Base-by-base conservation (phyloP, 768 basidiomycete species). In the Tricholomella constricta region DNA sequence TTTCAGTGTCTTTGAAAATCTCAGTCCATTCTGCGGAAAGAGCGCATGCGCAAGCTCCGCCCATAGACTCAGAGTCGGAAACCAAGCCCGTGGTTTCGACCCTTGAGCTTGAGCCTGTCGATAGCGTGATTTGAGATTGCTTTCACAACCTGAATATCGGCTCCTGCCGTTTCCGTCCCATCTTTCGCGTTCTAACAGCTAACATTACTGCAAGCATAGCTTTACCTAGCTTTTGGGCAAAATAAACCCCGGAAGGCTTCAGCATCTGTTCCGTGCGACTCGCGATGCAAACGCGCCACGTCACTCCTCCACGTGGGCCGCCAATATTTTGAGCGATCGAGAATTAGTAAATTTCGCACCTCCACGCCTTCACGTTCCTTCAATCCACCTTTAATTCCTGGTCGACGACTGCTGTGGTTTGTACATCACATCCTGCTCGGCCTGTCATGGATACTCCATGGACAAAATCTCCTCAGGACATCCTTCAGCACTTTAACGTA, bases 401-500 rank as follows among this genome's bases (percentile, higher is more conserved):
- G 54, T 42, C 35, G 47, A 45, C 51, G 50, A 50, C 41, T 53
- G 50, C 51, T 60, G 56, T 47, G 41, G 40, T 54, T 36, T 36
- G 19, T 10, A 10, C 9, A 38, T 55, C 44, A 48, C 46, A 37
- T 46, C 45, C 50, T 53, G 56, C 53, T 48, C 51, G 44, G 38
- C 38, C 47, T 48, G 63, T 70, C 56, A 83, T 91, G 79, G 85
- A 91, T 55, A 71, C 75, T 52, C 90, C 92, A 42, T 97, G 94
- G 94, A 86, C 91, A 43, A 77, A 78, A 60, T 74, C 84, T 37
- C 80, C 88, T 7, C 66, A 82, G 47, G 81, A 89, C 47, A 78
- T 92, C 48, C 76, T 94, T 45, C 82, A 83, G 56, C 81, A 89
- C 70, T 96, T 85, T 68, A 68, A 74, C 27, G 90, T 92, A 31